phyloP scores from a whole-genome alignment of 257 asterid species.

The Penstemon davidsonii region DNA sequence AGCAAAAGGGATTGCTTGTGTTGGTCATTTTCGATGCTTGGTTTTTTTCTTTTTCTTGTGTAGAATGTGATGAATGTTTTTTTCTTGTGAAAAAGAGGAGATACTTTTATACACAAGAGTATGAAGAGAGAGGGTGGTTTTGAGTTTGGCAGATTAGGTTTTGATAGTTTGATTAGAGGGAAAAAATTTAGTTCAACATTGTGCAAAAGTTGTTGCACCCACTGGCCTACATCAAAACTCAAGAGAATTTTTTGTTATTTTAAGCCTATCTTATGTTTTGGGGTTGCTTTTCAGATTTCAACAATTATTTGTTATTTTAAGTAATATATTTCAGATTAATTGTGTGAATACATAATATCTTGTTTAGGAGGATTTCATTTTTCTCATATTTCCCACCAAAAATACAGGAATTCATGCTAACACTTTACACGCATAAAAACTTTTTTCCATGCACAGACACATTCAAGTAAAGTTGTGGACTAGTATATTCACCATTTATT shows the following conservation, averaged over 20 bases:
- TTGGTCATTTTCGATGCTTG: constrained; percentile 28
- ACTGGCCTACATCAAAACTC: constrained; percentile 47
- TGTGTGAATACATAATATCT: no score
- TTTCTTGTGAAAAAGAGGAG: constrained; percentile 25
- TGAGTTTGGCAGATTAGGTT: constrained; percentile 78
- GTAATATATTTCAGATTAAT: background rate
- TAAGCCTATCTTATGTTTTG: constrained; percentile 28
- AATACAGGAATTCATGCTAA: no score
- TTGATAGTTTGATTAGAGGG: constrained; percentile 39
- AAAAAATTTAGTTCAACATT: constrained; percentile 48
- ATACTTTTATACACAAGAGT: constrained; percentile 44
- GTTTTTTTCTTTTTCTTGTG: background rate
- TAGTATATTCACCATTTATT: no score
- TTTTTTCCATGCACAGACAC: no score
- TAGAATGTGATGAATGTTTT: constrained; percentile 16
- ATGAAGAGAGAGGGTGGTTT: constrained; percentile 44
- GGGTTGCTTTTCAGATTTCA: constrained; percentile 12
- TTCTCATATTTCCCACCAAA: no score
- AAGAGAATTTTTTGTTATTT: constrained; percentile 22
- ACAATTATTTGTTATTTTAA: constrained; percentile 10
- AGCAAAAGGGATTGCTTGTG: constrained; percentile 25
- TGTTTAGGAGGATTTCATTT: no score
- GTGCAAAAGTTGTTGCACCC: constrained; percentile 65
- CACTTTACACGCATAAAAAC: no score
- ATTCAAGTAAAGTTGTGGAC: no score